Base-by-base conservation (phyloP, 371 early-diverging fungal species). In the Mortierella sp. region DNA sequence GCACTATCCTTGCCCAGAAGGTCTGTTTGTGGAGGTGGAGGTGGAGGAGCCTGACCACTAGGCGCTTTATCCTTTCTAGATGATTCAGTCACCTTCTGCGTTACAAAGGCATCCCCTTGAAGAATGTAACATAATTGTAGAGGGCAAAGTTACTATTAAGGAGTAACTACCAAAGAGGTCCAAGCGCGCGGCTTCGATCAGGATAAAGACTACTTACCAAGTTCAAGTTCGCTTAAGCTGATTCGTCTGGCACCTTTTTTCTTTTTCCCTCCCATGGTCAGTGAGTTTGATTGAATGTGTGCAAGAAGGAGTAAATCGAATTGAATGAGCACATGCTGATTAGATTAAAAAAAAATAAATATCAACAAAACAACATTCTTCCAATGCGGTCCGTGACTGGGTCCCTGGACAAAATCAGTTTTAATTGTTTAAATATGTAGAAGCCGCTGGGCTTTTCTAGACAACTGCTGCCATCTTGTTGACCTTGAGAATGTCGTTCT, bases 401-500 rank as follows among this genome's bases (percentile, higher is more conserved):
- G n/a, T n/a, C n/a, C n/a, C n/a, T n/a, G n/a, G n/a, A n/a, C n/a
- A n/a, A n/a, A n/a, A n/a, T n/a, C n/a, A n/a, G n/a, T n/a, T 43
- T 49, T 51, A 51, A 7, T 17, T 51, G 22, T 49, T 51, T 19
- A 37, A 26, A 26, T 15, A 34, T 17, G 23, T 22, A 26, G 32
- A 31, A 49, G 19, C 22, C 22, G 4, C 47, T 15, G 4, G 47
- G n/a, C n/a, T 47, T 15, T 26, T 45, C 45, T 45, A 45, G 19
- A 26, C 47, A 57, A 17, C 56, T n/a, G 62, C 31, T 5, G 72
- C 69, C 72, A 72, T 79, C 23, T 68, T 73, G 60, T 72, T 72
- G n/a, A 68, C 72, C 65, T 74, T 80, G 22, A 80, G 71, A n/a
- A 68, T 51, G 10, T 80, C 81, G 58, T 80, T 80, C 54, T 74